A percentile compares a stretch with the other conserved stretches of the same genome.
These are phyloP conservation scores for Aureobasidium sp. DNA, from an alignment of 2,329 filamentous ascomycete genomes.

Conservation along the genomic window DNA sequence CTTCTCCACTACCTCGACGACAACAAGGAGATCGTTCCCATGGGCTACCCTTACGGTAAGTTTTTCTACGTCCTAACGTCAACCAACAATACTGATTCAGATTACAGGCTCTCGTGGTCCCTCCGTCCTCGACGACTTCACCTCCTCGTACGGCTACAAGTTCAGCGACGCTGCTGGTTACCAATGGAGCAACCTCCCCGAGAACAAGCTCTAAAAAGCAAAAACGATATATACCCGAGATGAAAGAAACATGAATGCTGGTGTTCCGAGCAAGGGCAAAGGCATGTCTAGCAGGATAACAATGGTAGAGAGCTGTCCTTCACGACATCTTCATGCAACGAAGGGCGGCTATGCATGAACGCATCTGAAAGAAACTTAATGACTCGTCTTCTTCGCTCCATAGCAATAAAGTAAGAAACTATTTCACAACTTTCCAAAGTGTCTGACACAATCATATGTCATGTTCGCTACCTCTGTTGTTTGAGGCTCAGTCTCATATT, in stretches of 20 bases:
- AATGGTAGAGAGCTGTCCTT: constrained; percentile 9
- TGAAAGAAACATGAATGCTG: constrained; percentile 2
- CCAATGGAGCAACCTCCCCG: constrained; percentile 76
- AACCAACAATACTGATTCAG: constrained; percentile 10
- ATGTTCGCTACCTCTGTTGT: neutral
- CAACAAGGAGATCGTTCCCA: constrained; percentile 98
- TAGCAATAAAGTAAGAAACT: constrained; percentile 6
- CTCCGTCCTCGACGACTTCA: constrained; percentile 95
- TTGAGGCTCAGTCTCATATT: neutral
- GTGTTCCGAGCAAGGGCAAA: constrained; percentile 1
- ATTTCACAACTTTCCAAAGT: neutral
- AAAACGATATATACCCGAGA: constrained; percentile 10
- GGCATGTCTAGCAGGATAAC: neutral
- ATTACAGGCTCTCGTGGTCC: constrained; percentile 83
- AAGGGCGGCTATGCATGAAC: constrained; percentile 9
- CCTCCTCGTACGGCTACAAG: constrained; percentile 95
- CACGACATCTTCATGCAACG: constrained; percentile 1
- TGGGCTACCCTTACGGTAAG: constrained; percentile 99
- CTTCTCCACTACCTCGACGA: constrained; percentile 96
- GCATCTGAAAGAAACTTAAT: constrained; percentile 15
- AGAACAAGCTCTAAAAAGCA: constrained; percentile 60
- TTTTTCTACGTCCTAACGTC: constrained; percentile 15
- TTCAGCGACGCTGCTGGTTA: constrained; percentile 95
- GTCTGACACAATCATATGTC: neutral
- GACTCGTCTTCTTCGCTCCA: constrained; percentile 12